Evolutionary conservation across 768 basidiomycete genomes (phyloP).

Genomic region (Mycena maculata): DNA sequence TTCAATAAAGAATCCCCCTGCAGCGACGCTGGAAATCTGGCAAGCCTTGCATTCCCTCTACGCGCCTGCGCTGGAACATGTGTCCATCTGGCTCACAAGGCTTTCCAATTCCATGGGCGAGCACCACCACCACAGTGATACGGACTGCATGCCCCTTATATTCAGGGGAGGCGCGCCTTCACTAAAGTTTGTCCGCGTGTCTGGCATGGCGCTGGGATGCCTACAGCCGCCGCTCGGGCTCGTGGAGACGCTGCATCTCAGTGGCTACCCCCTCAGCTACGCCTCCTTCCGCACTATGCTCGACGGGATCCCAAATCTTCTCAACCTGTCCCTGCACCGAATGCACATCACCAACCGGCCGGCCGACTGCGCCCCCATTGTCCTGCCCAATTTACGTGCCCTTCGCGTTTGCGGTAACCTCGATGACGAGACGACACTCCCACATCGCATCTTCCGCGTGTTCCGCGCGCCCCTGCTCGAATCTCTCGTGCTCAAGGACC

Average conservation of each 20-base stretch:
- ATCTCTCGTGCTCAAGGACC: conserved; percentile 47
- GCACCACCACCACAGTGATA: conserved; percentile 46
- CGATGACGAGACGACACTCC: conserved; percentile 16
- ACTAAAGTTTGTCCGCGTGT: conserved; percentile 55
- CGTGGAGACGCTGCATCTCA: conserved; percentile 57
- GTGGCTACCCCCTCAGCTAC: conserved; percentile 53
- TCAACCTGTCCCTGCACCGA: conserved; percentile 56
- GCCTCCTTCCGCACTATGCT: conserved; percentile 51
- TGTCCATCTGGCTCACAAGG: conserved; percentile 51
- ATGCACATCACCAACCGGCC: conserved; percentile 43
- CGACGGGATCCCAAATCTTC: conserved; percentile 47
- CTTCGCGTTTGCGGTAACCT: conserved; percentile 55
- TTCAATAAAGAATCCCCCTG: conserved; percentile 36
- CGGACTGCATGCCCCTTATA: conserved; percentile 45
- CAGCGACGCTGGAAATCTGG: conserved; percentile 41
- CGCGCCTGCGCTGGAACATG: conserved; percentile 51
- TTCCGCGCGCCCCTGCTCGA: conserved; percentile 51
- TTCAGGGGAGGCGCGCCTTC: conserved; percentile 46
- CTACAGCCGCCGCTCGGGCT: conserved; percentile 51
- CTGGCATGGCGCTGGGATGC: conserved; percentile 53
- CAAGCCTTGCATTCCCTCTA: conserved; percentile 40
- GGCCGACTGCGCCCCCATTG: conserved; percentile 40
- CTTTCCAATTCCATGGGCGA: conserved; percentile 36
- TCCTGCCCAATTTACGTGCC: conserved; percentile 48
- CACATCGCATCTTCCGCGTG: conserved; percentile 50